Conservation (phyloP, 192 early-diverging fungal genomes). For the Helicostylum pulchrum region DNA sequence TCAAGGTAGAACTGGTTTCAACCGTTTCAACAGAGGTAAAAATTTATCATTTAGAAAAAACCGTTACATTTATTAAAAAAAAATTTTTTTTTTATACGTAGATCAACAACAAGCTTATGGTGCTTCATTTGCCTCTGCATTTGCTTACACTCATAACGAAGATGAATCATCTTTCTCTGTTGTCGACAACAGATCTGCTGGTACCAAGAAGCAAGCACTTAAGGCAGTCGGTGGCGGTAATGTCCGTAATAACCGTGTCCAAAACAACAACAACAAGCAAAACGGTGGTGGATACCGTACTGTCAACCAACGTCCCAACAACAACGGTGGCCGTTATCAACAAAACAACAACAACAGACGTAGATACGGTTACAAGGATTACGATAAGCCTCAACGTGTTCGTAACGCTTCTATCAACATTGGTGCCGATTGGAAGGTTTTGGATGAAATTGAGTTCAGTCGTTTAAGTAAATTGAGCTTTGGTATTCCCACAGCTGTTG, state of each 20-base stretch:
- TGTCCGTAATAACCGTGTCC: slow-evolving; percentile 40
- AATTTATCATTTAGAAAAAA: background rate
- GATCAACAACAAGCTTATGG: slow-evolving; percentile 82
- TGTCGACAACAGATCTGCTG: slow-evolving; percentile 72
- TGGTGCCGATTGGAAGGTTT: slow-evolving; percentile 83
- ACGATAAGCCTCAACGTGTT: slow-evolving; percentile 66
- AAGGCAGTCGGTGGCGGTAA: slow-evolving; percentile 49
- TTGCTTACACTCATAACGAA: slow-evolving; percentile 84
- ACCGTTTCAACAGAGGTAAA: slow-evolving; percentile 39
- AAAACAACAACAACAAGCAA: slow-evolving; percentile 40
- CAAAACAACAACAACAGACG: slow-evolving; percentile 30
- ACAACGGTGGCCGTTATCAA: slow-evolving; percentile 10
- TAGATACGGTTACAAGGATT: slow-evolving; percentile 44
- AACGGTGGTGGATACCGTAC: slow-evolving; percentile 35
- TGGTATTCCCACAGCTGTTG: slow-evolving; percentile 71
- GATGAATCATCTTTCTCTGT: slow-evolving; percentile 96
- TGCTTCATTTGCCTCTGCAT: slow-evolving; percentile 74
- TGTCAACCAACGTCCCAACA: slow-evolving; percentile 39
- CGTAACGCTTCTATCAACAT: slow-evolving; percentile 86
- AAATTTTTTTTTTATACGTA: slow-evolving; percentile 4
- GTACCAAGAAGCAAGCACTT: slow-evolving; percentile 60
- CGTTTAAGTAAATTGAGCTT: slow-evolving; percentile 83
- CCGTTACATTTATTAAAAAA: background rate
- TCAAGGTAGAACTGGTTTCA: slow-evolving; percentile 41
- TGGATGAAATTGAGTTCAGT: slow-evolving; percentile 93